phyloP scores from a whole-genome alignment of 139 green algal species.

The Volvox africanus region DNA sequence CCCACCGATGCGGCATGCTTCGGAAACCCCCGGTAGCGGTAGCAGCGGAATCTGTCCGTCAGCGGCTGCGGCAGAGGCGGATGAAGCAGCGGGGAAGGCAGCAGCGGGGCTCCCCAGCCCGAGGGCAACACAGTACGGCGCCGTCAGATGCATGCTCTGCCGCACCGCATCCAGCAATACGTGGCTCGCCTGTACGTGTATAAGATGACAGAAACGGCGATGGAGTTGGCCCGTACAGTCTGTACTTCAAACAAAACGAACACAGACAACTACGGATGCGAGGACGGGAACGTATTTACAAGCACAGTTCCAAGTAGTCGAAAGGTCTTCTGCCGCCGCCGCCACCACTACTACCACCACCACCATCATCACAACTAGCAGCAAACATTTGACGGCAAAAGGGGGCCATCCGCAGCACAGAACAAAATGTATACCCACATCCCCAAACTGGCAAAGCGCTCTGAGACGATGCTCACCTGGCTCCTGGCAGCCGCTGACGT shows the following conservation, averaged over 20 bases:
- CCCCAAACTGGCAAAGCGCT: neutral
- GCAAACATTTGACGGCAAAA: too few species aligned
- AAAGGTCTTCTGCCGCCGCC: neutral
- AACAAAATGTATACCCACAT: too few species aligned
- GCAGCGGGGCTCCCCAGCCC: neutral
- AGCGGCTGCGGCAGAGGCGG: neutral
- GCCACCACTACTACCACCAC: too few species aligned
- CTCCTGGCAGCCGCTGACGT: neutral
- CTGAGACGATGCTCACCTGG: neutral
- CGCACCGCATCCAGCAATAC: neutral
- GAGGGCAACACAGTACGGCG: constrained; percentile 3
- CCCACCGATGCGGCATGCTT: neutral
- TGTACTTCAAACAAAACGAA: too few species aligned
- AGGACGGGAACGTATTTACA: neutral
- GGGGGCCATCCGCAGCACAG: too few species aligned
- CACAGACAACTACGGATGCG: too few species aligned
- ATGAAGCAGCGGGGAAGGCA: neutral
- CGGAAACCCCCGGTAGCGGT: neutral
- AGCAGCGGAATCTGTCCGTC: too few species aligned
- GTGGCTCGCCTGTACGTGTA: neutral
- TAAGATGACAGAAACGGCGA: too few species aligned
- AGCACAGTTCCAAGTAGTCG: neutral
- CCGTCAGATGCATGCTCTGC: neutral
- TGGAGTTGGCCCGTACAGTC: too few species aligned
- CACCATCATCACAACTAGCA: neutral